Base-by-base conservation (phyloP, 495 filamentous ascomycete species). In the Halenospora varia region DNA sequence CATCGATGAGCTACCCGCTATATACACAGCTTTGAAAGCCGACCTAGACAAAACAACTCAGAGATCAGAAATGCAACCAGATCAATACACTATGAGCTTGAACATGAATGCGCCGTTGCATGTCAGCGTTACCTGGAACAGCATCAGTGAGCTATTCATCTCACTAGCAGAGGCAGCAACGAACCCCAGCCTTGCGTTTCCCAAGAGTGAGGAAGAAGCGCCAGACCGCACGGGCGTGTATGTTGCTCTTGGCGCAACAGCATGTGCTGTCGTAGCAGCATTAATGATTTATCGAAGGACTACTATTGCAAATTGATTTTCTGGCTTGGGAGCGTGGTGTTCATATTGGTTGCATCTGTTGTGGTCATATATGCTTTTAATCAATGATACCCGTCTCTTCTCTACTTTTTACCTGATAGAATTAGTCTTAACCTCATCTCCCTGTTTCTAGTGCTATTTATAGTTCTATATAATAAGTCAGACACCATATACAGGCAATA, bases 11-110 rank as follows among this genome's bases (percentile, higher is more conserved):
- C 75, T 97, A 17, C 95, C 94, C 0, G 86, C 90, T 22, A 82
- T 98, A 9, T 98, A 94, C 68, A 86, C 90, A 17, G 94, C 93
- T 0, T 75, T 96, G 54, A 98, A 98, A 66, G 94, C 94, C 1
- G 94, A 98, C 69, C 78, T 85, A 50, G 94, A 98, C 69, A 94
- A 94, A 65, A 95, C 92, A 1, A 96, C 89, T 15, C 94, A 98
- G 73, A 81, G 93, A 48, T 86, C 86, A 35, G 92, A 97, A 71
- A 71, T 85, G 59, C 94, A 98, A 71, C 94, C 94, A 2, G 94
- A 98, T 67, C 86, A 90, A 56, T 97, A 96, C 67, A 96, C 94
- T 0, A 80, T 82, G 24, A 75, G 80, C 44, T 70, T 95, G 61
- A 85, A 85, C 62, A 96, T 96, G 80, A 83, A 84, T 52, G 82